Evolutionary conservation across 306 rosid genomes (phyloP).

Genomic region (Begonia masoniana): DNA sequence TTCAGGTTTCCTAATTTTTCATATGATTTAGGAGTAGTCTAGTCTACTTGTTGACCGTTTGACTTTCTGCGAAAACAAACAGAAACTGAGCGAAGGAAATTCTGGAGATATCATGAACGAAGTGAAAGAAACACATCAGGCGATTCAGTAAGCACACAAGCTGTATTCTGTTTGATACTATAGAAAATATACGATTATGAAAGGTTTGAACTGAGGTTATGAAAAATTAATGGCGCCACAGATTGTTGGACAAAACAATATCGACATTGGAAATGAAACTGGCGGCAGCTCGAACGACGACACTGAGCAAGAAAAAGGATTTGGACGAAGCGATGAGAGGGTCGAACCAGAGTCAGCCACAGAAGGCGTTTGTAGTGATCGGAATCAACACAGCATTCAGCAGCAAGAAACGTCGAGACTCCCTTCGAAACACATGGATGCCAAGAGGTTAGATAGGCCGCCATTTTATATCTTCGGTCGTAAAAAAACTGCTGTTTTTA

Average conservation of each 20-base stretch:
- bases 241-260: slow-evolving; percentile 67
- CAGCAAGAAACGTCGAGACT: slow-evolving; percentile 63
- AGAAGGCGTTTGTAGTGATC: slow-evolving; percentile 71
- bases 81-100: slow-evolving; percentile 58
- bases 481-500: background rate
- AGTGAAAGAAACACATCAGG: slow-evolving; percentile 71
- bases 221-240: slow-evolving; percentile 2
- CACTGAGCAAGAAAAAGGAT: slow-evolving; percentile 11
- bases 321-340: slow-evolving; percentile 2
- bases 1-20: background rate
- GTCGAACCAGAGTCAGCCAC: slow-evolving; percentile 6
- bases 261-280: slow-evolving; percentile 63
- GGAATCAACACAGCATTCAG: slow-evolving; percentile 91
- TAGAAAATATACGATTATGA: no score
- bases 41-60: no score
- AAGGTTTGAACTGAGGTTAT: no score
- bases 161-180: no score
- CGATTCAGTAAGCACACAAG: slow-evolving; percentile 38
- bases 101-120: slow-evolving; percentile 48
- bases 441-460: slow-evolving; percentile 33
- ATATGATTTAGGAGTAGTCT: no score
- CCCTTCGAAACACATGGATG: slow-evolving; percentile 75
- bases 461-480: no score
- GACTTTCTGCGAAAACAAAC: background rate
- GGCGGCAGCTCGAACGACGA: slow-evolving; percentile 29